Evolutionary conservation across 345 rosid genomes (phyloP), one percentile per base, ranked within the genome.

Genomic region (Schrenkiella parvula): DNA sequence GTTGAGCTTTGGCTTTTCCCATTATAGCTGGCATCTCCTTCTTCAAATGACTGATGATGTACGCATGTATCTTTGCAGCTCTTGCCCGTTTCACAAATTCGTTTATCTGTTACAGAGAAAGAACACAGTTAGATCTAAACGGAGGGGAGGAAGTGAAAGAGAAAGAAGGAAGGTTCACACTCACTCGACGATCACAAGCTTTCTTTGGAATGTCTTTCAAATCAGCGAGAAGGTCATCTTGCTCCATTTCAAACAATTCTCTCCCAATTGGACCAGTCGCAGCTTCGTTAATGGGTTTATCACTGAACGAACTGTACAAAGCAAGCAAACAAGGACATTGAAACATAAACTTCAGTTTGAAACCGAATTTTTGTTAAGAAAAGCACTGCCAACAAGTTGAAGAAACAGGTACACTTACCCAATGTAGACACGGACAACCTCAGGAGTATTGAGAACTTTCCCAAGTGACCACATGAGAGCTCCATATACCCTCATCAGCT

Each of bases 401-500:
- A 19, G 39, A 46, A 46, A 29, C 38, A 47, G 23, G 76, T 28
- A 21, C 8, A 46, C 81, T 65, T 81, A 95, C 99, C 99, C 96
- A 56, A 91, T 89, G 81, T 95, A 95, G 66, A 95, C 97, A 56
- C 97, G 97, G 79, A 34, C 60, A 75, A 91, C 99, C 82, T 91
- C 99, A 41, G 97, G 97, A 72, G 96, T 91, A 70, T 89, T 91
- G 10, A 95, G 80, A 78, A 95, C 99, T 83, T 91, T 95, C 64
- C 99, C 96, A 17, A 95, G 96, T 34, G 99, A 95, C 98, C 98
- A 95, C 96, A 95, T 91, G 59, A 95, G 77, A 48, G 96, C 97
- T 79, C 99, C 99, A 80, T 95, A 89, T 23, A 95, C 99, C 82
- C 98, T 91, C 99, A 95, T 95, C 55, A 95, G 83, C 99, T 95